phyloP scores from a whole-genome alignment of 75 land plant species.

The Selaginella moellendorffii region DNA sequence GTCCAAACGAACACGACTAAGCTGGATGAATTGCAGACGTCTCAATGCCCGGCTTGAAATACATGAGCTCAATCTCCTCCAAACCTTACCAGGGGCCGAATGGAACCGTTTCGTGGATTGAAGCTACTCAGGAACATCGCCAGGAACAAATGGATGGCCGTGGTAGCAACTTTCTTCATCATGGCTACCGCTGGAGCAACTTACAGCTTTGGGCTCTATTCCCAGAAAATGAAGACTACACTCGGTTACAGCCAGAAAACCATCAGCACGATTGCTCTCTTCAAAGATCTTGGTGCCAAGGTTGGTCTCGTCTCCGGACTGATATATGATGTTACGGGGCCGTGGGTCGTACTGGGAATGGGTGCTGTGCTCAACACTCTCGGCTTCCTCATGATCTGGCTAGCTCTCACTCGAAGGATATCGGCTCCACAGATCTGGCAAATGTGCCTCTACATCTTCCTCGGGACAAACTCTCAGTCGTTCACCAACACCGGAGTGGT shows the following conservation, averaged over 20 bases:
- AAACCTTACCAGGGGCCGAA: no score
- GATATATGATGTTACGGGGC: conserved; percentile 44
- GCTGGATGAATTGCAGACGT: no score
- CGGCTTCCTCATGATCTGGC: conserved; percentile 59
- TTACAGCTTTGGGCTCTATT: conserved; percentile 68
- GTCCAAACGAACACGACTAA: no score
- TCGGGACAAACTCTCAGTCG: conserved; percentile 65
- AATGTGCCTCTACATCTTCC: conserved; percentile 52
- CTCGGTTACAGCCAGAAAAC: conserved; percentile 54
- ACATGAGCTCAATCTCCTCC: no score
- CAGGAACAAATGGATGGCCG: conserved; percentile 38
- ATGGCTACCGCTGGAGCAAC: conserved; percentile 48
- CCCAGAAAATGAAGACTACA: conserved; percentile 35
- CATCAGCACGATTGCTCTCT: conserved; percentile 51
- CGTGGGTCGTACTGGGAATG: conserved; percentile 34
- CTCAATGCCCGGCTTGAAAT: no score
- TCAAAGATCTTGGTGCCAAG: conserved; percentile 64
- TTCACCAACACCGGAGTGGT: conserved; percentile 72
- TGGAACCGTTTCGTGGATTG: no score
- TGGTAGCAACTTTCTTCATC: conserved; percentile 48
- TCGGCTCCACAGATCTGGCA: conserved; percentile 20
- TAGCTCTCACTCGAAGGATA: conserved; percentile 32
- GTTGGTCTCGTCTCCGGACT: conserved; percentile 63
- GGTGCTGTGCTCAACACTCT: conserved; percentile 39
- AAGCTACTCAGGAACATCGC: conserved; percentile 5